A percentile compares a stretch with the other conserved stretches of the same genome.
These are phyloP conservation scores for Strigomonas culicis DNA, from an alignment of 208 protist species.

Conservation along the genomic window DNA sequence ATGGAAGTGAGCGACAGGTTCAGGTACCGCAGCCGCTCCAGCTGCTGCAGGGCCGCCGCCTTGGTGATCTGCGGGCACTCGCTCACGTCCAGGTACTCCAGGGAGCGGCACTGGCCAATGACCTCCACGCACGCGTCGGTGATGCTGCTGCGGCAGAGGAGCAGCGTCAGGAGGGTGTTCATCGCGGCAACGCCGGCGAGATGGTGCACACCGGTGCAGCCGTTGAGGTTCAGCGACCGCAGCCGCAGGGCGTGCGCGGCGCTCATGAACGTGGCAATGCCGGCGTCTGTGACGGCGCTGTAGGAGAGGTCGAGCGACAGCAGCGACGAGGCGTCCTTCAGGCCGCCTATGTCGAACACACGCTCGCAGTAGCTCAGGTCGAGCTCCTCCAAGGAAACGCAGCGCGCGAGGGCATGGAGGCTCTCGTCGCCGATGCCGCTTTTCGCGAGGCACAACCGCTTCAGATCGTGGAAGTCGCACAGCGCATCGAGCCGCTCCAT, in stretches of 20 bases:
- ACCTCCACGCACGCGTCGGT: conserved; percentile 14
- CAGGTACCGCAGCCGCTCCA: conserved; percentile 21
- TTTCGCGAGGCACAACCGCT: conserved; percentile 8
- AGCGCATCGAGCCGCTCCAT: conserved; percentile 28
- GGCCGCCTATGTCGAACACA: background rate
- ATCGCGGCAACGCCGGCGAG: conserved; percentile 18
- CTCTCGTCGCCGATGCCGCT: conserved; percentile 18
- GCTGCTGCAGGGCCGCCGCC: conserved; percentile 15
- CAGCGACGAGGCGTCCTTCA: background rate
- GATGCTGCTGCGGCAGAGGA: conserved; percentile 25
- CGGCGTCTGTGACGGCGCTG: background rate
- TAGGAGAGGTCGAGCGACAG: background rate
- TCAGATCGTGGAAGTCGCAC: conserved; percentile 16
- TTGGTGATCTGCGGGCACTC: conserved; percentile 23
- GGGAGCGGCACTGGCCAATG: conserved; percentile 5
- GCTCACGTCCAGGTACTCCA: conserved; percentile 21
- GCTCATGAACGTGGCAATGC: background rate
- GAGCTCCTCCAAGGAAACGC: conserved; percentile 21
- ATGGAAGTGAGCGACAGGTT: conserved; percentile 26
- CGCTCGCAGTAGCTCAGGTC: conserved; percentile 16
- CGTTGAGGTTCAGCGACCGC: background rate
- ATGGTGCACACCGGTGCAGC: conserved; percentile 23
- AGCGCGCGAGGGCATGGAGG: conserved; percentile 10
- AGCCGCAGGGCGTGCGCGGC: background rate
- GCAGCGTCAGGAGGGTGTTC: conserved; percentile 18